phyloP scores from a whole-genome alignment of 2,329 filamentous ascomycete genomes.

The Diplocarpon rosae region DNA sequence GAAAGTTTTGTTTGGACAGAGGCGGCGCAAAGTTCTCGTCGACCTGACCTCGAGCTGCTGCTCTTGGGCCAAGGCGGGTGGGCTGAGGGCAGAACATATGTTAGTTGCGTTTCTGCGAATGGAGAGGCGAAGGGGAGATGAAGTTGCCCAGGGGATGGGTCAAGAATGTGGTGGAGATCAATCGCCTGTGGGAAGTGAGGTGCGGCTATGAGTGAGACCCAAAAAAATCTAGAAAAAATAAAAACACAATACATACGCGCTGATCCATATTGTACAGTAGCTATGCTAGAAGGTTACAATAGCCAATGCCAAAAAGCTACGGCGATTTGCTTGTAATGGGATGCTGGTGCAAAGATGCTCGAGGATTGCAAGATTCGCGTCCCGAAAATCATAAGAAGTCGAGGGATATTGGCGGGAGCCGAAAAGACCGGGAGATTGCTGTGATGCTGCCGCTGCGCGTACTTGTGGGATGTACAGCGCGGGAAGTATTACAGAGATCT shows the following conservation, averaged over 20 bases:
- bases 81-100: constrained; percentile 21
- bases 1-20: constrained; percentile 47
- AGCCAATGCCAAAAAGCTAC: constrained; percentile 13
- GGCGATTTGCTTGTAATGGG: constrained; percentile 5
- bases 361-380: constrained; percentile 17
- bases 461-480: constrained; percentile 6
- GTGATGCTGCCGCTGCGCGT: constrained; percentile 7
- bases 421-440: constrained; percentile 1
- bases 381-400: constrained; percentile 16
- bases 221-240: not conserved
- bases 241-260: constrained; percentile 29
- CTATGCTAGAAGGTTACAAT: constrained; percentile 15
- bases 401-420: not conserved
- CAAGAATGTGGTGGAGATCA: constrained; percentile 14
- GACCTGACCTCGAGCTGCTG: constrained; percentile 53
- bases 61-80: constrained; percentile 32
- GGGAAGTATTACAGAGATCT: not conserved
- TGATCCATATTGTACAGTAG: constrained; percentile 25
- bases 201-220: not conserved
- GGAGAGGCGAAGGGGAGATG: constrained; percentile 9
- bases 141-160: constrained; percentile 14
- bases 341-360: constrained; percentile 13
- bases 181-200: constrained; percentile 7
- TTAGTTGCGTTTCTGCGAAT: constrained; percentile 6
- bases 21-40: constrained; percentile 59